Evolutionary conservation across 2,329 filamentous ascomycete species (phyloP).

Genomic region (Zymoseptoria passerinii): DNA sequence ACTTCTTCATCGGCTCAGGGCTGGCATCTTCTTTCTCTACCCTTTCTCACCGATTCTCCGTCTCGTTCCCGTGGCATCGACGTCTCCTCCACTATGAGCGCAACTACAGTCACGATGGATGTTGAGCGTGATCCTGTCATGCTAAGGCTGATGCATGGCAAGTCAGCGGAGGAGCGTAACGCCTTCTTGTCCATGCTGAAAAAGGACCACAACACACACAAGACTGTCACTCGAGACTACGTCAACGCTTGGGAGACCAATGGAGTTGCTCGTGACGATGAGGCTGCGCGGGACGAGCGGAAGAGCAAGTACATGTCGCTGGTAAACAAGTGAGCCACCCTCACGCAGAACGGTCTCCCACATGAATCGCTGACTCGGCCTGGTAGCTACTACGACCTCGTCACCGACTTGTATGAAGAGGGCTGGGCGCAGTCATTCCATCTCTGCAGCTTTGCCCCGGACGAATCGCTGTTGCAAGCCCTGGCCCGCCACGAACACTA

Average conservation of each 20-base stretch:
- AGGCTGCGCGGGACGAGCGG: slow-evolving; percentile 67
- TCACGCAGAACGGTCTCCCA: background rate
- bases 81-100: background rate
- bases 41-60: background rate
- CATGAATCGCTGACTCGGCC: slow-evolving; percentile 28
- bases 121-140: slow-evolving; percentile 50
- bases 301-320: slow-evolving; percentile 82
- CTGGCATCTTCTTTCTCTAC: background rate
- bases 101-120: background rate
- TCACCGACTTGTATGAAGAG: slow-evolving; percentile 53
- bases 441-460: slow-evolving; percentile 85
- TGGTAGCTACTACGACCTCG: slow-evolving; percentile 58
- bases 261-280: slow-evolving; percentile 67
- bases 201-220: slow-evolving; percentile 72
- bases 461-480: slow-evolving; percentile 81
- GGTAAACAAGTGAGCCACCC: slow-evolving; percentile 32
- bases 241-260: slow-evolving; percentile 97
- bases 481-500: slow-evolving; percentile 98
- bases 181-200: slow-evolving; percentile 73
- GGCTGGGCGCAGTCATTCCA: slow-evolving; percentile 96
- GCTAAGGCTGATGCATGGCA: slow-evolving; percentile 75
- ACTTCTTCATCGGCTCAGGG: too few species aligned
- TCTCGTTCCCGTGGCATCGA: background rate
- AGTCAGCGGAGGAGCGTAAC: slow-evolving; percentile 71
- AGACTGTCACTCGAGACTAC: slow-evolving; percentile 79